Base-by-base conservation (phyloP, 441 rosid species). In the Syzygium syzygioides region DNA sequence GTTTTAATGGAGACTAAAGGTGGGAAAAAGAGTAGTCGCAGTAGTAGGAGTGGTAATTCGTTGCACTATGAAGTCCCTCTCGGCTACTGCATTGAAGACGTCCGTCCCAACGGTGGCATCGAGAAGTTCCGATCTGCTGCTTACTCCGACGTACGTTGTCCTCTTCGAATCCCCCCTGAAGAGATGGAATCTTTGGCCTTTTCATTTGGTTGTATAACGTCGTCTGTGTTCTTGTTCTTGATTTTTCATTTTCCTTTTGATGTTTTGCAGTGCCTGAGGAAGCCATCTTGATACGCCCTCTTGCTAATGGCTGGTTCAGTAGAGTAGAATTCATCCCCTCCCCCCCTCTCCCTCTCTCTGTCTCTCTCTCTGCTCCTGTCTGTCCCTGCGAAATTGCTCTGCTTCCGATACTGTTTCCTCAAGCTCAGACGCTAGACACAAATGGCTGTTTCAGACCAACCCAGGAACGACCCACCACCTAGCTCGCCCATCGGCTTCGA, bases 91-190 rank as follows among this genome's bases (percentile, higher is more conserved):
- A 92, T 93, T 88, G 95, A 94, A 93, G 94, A 94, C 88, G 89
- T 94, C 89, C 93, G 95, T 85, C 95, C 96, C 20, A 89, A 91
- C 93, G 96, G 94, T 56, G 96, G 95, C 89, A 89, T 92, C 79
- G 89, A 94, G 83, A 94, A 94, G 90, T 94, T 94, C 93, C 91
- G 93, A 90, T 94, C 94, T 54, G 95, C 95, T 91, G 95, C 95
- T 79, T 94, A 94, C 92, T 93, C 94, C 87, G 91, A 93, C 93
- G 95, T 94, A 91, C 37, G 55, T 41, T 14, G 48, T 14, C 85
- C 15, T n/a, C 15, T 0, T 59, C 20, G 26, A 10, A 8, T 57
- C n/a, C 52, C 45, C 30, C 45, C 25, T 20, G 5, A 14, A 85
- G 34, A 30, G 45, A 85, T 85, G 17, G 87, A 59, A 85, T 14